Percentiles rank a stretch among this genome's conserved stretches.
phyloP scores from a whole-genome alignment of 495 filamentous ascomycete species.

The Friedmanniomyces endolithicus region DNA sequence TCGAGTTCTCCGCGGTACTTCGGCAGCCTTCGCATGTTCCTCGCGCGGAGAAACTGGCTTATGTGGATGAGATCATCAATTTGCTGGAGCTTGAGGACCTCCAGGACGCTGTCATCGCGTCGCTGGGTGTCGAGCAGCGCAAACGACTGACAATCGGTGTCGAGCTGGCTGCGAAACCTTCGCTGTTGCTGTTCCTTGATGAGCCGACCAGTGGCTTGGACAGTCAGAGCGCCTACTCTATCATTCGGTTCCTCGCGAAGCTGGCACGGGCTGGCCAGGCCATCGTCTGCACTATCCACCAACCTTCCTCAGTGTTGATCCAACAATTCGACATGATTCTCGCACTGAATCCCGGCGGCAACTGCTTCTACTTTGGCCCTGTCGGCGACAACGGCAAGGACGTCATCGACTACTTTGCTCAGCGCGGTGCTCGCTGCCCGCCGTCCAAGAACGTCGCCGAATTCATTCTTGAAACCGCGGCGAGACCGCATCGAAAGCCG shows the following conservation, averaged over 20 bases:
- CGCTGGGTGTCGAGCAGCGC: constrained; percentile 53
- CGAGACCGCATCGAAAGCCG: constrained; percentile 41
- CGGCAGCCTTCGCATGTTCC: constrained; percentile 44
- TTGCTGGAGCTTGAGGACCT: constrained; percentile 32
- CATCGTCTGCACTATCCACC: constrained; percentile 75
- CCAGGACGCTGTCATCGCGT: constrained; percentile 33
- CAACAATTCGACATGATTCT: constrained; percentile 69
- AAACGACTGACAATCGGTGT: constrained; percentile 82
- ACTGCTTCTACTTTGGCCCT: constrained; percentile 63
- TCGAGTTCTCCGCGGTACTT: constrained; percentile 55
- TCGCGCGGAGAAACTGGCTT: constrained; percentile 31
- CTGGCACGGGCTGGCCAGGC: constrained; percentile 62
- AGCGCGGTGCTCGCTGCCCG: constrained; percentile 47
- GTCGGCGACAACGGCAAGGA: constrained; percentile 51
- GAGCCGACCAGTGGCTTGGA: constrained; percentile 78
- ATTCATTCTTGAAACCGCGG: constrained; percentile 71
- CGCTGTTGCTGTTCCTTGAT: constrained; percentile 67
- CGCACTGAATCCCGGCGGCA: constrained; percentile 55
- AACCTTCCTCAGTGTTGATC: constrained; percentile 56
- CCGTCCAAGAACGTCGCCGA: constrained; percentile 67
- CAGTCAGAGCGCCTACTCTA: constrained; percentile 69
- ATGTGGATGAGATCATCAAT: constrained; percentile 33
- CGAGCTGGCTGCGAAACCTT: constrained; percentile 78
- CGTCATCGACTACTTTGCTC: constrained; percentile 55
- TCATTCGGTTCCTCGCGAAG: constrained; percentile 76